A percentile compares a stretch with the other conserved stretches of the same genome.
phyloP scores from a whole-genome alignment of 2,329 filamentous ascomycete species.

The Ilyonectria destructans region DNA sequence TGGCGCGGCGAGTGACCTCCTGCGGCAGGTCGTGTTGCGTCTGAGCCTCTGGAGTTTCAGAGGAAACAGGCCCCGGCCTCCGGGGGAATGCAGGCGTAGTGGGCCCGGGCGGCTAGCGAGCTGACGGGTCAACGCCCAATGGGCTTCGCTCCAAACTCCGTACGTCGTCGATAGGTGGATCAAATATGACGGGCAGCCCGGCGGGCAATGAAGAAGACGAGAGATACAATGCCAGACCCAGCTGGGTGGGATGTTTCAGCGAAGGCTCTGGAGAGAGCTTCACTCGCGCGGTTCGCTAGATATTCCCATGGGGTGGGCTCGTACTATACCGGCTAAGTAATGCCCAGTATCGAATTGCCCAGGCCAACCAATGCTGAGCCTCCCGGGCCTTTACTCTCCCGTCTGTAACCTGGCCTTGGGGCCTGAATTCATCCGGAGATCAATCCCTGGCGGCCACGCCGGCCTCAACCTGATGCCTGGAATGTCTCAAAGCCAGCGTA shows the following conservation, averaged over 20 bases:
- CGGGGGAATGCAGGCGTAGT: constrained; percentile 33
- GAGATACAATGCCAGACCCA: no score
- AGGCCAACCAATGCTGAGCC: neutral
- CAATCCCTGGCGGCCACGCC: constrained; percentile 21
- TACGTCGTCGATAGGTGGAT: no score
- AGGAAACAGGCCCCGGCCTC: constrained; percentile 12
- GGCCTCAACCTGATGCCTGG: constrained; percentile 33
- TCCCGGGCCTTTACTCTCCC: neutral
- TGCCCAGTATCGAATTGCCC: neutral
- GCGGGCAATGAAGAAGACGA: no score
- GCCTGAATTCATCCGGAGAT: constrained; percentile 2
- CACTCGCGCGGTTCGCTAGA: no score
- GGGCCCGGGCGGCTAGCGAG: constrained; percentile 26
- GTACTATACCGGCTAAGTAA: neutral
- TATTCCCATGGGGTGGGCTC: no score
- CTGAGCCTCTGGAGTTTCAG: constrained; percentile 40
- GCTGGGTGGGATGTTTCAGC: no score
- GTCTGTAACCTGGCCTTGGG: neutral
- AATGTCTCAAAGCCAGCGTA: constrained; percentile 32
- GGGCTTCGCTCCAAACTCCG: no score
- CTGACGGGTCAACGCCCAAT: neutral
- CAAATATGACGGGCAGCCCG: no score
- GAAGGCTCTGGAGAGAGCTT: no score
- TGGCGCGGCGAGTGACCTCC: constrained; percentile 33
- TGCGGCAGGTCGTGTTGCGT: constrained; percentile 44